Evolutionary conservation across 208 protist species (phyloP).

Genomic region (Trypanosoma brucei): DNA sequence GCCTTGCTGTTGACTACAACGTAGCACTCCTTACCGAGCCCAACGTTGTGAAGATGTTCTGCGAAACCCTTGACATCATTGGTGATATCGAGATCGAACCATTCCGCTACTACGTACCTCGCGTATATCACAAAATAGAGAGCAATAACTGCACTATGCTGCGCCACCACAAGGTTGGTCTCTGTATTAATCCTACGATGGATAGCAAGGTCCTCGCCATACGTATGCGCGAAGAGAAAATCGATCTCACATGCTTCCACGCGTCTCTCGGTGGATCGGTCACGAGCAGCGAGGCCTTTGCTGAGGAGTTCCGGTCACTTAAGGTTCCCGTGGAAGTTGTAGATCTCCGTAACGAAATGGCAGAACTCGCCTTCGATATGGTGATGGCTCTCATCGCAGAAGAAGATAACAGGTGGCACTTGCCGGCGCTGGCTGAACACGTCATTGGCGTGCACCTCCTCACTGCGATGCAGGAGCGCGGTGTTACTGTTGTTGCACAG

Average conservation of each 20-base stretch:
- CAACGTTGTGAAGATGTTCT: slow-evolving; percentile 77
- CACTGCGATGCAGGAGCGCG: slow-evolving; percentile 58
- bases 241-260: slow-evolving; percentile 87
- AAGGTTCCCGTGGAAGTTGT: slow-evolving; percentile 84
- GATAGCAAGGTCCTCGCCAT: slow-evolving; percentile 86
- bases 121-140: slow-evolving; percentile 86
- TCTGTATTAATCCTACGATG: slow-evolving; percentile 88
- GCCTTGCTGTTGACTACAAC: slow-evolving; percentile 89
- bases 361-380: slow-evolving; percentile 77
- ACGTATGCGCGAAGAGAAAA: slow-evolving; percentile 66
- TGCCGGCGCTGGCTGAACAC: slow-evolving; percentile 78
- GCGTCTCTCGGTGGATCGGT: slow-evolving; percentile 75
- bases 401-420: slow-evolving; percentile 88
- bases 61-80: slow-evolving; percentile 53
- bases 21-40: slow-evolving; percentile 84
- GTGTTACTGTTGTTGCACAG: slow-evolving; percentile 87
- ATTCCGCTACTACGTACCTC: slow-evolving; percentile 82
- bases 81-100: slow-evolving; percentile 68
- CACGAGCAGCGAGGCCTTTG: slow-evolving; percentile 71
- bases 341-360: slow-evolving; percentile 86
- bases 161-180: slow-evolving; percentile 81
- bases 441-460: slow-evolving; percentile 81
- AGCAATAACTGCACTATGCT: slow-evolving; percentile 89
- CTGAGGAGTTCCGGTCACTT: slow-evolving; percentile 62
- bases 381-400: slow-evolving; percentile 79